phyloP scores from a whole-genome alignment of 768 basidiomycete species.

The Lactarius evosmus region DNA sequence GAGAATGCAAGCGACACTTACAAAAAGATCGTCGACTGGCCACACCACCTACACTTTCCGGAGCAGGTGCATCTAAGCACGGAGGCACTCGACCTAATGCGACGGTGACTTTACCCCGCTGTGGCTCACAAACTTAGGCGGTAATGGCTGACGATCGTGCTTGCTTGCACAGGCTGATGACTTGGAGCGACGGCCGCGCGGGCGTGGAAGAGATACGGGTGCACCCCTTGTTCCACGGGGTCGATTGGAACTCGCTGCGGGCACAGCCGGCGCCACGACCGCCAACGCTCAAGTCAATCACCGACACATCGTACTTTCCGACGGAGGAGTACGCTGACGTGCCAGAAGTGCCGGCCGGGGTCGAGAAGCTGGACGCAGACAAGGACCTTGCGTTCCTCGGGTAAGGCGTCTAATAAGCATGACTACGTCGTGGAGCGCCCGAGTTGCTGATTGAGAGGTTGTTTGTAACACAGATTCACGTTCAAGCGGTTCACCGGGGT shows the following conservation, averaged over 20 bases:
- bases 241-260: conserved; percentile 87
- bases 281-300: conserved; percentile 86
- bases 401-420: conserved; percentile 30
- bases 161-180: conserved; percentile 66
- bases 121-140: neutral
- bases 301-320: conserved; percentile 96
- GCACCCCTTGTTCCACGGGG: conserved; percentile 92
- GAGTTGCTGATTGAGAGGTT: conserved; percentile 16
- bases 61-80: conserved; percentile 93
- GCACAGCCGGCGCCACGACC: conserved; percentile 92
- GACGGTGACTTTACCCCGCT: conserved; percentile 48
- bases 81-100: conserved; percentile 88
- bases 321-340: conserved; percentile 89
- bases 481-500: conserved; percentile 67
- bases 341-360: conserved; percentile 45
- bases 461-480: conserved; percentile 62
- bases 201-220: conserved; percentile 82
- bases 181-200: conserved; percentile 74
- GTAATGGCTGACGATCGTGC: conserved; percentile 4
- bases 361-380: conserved; percentile 43
- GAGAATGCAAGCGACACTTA: conserved; percentile 98
- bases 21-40: conserved; percentile 97
- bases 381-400: conserved; percentile 61
- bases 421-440: too few relatives aligned
- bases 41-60: conserved; percentile 79